Base-by-base conservation (phyloP, 2,329 filamentous ascomycete genomes). In the Xylaria sp. region DNA sequence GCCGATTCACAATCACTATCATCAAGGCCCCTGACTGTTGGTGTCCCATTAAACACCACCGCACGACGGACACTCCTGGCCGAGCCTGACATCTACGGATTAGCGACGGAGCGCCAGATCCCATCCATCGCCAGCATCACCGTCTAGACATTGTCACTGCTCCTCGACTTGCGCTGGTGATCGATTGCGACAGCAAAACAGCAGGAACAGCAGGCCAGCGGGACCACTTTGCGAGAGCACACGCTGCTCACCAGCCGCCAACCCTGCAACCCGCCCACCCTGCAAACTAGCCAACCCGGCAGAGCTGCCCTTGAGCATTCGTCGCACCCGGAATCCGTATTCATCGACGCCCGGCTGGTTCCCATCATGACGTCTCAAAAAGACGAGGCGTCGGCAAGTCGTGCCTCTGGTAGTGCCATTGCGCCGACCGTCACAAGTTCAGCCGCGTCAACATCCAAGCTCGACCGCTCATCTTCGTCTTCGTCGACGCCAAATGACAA, bases 401-500 rank as follows among this genome's bases (percentile, higher is more conserved):
- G 63, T 57, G 62, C 63, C 54, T 60, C 66, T 58, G 66, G 61
- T 39, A 60, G 42, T 13, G 54, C 47, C 54, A 58, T 61, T 55
- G 67, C 63, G 54, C 62, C 65, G 58, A 61, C 65, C 19, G 54
- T 64, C 35, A 63, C 66, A 55, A 60, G 65, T 58, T 60, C 66
- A 34, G 59, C 65, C 44, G 61, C 66, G 23, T 66, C 67, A 18
- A 60, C 66, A 11, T 70, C 69, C 39, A 71, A 69, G 59, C 65
- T 66, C 44, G 70, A 71, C 39, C 65, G 66, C 56, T 71, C 70
- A 13, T 68, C 70, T 23, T 71, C 70, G 13, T 68, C 70, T 23
- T 70, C 63, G 34, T 57, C 71, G n/a, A 70, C 70, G 1, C 71
- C 71, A 10, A 69, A 61, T 63, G 69, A 67, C 65, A 73, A 59